Evolutionary conservation across 1,284 basidiomycete genomes (phyloP).

Genomic region (Moesziomyces antarcticus): DNA sequence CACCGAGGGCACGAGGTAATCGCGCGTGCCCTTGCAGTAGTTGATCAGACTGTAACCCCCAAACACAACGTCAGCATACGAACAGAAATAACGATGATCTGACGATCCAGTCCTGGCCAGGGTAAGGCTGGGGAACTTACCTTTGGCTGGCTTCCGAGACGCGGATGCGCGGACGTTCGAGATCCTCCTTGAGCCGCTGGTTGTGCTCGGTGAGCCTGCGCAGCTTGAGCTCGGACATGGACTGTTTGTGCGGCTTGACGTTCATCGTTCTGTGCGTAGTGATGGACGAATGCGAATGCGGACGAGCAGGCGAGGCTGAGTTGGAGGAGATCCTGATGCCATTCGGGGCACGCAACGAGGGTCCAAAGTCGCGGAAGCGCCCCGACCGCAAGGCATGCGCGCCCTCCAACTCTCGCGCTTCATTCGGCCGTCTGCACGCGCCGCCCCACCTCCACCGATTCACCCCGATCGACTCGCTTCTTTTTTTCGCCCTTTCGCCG

Average conservation of each 20-base stretch:
- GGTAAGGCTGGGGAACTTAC: conserved; percentile 71
- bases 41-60: conserved; percentile 77
- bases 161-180: conserved; percentile 84
- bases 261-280: conserved; percentile 70
- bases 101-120: no score
- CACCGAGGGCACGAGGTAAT: conserved; percentile 87
- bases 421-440: not conserved
- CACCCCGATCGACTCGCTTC: no score
- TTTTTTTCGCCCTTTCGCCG: no score
- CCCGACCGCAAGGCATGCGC: no score
- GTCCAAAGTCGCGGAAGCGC: no score
- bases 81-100: not conserved
- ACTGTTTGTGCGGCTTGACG: conserved; percentile 73
- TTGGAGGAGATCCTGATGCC: no score
- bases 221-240: conserved; percentile 95
- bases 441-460: no score
- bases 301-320: not conserved
- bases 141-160: conserved; percentile 90
- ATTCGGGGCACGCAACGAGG: no score
- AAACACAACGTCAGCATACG: not conserved
- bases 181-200: conserved; percentile 86
- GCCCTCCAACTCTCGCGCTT: not conserved
- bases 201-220: conserved; percentile 93
- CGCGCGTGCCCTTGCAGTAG: conserved; percentile 88
- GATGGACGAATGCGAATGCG: not conserved